Percentiles rank a stretch among this genome's conserved stretches.
These are phyloP conservation scores for Boehmeria nivea DNA, from an alignment of 306 rosid species.

Conservation along the genomic window DNA sequence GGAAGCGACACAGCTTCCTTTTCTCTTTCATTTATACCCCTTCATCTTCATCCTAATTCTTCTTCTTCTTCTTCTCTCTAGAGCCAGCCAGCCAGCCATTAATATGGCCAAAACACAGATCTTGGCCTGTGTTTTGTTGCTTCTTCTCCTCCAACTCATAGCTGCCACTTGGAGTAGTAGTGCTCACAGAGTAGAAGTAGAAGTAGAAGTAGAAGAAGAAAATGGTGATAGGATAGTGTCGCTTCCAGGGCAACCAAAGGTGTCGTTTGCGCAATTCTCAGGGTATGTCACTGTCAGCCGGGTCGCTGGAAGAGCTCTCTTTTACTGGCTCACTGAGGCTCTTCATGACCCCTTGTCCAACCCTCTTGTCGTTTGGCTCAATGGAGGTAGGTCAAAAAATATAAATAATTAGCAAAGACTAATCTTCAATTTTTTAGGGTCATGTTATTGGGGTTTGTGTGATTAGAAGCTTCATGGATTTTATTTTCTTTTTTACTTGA, in stretches of 20 bases:
- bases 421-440: neutral
- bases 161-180: slow-evolving; percentile 2
- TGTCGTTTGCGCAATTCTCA: slow-evolving; percentile 71
- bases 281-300: slow-evolving; percentile 82
- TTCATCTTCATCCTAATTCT: neutral
- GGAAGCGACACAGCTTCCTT: slow-evolving; percentile 14
- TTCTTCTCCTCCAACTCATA: slow-evolving; percentile 15
- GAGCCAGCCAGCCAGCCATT: neutral
- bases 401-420: neutral
- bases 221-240: slow-evolving; percentile 55
- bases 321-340: slow-evolving; percentile 98
- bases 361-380: slow-evolving; percentile 92
- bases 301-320: slow-evolving; percentile 85
- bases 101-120: slow-evolving; percentile 30
- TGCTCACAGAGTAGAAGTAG: slow-evolving; percentile 9
- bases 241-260: slow-evolving; percentile 91
- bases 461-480: neutral
- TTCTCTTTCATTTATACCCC: no score
- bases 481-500: neutral
- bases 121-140: slow-evolving; percentile 27
- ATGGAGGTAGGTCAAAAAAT: slow-evolving; percentile 58
- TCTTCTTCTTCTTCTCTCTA: slow-evolving; percentile 11
- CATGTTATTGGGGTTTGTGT: neutral
- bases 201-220: slow-evolving; percentile 21
- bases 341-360: slow-evolving; percentile 40